These are phyloP conservation scores for Colletotrichum sp. DNA, from an alignment of 2,329 filamentous ascomycete genomes.

Conservation along the genomic window DNA sequence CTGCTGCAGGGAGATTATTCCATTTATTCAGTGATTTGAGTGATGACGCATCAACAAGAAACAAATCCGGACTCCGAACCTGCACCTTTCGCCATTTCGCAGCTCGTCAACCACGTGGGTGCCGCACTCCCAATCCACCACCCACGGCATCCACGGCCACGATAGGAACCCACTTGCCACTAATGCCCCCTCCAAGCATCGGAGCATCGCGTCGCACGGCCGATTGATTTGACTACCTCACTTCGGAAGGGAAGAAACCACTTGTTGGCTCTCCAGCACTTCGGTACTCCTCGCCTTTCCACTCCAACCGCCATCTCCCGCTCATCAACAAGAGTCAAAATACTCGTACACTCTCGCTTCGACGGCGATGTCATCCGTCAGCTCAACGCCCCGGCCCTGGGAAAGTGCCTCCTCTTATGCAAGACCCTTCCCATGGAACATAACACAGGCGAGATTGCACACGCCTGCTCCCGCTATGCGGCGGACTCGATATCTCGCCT, in stretches of 20 bases:
- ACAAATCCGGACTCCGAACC: not conserved
- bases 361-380: not conserved
- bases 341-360: not conserved
- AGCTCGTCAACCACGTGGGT: not conserved
- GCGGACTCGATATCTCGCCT: not conserved
- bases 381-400: not conserved
- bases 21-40: not conserved
- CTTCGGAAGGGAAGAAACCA: not conserved
- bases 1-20: not conserved
- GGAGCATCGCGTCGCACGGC: not conserved
- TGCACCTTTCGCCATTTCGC: not conserved
- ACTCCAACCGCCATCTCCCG: not conserved
- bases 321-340: not conserved
- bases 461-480: not conserved
- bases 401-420: not conserved
- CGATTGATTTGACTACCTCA: not conserved
- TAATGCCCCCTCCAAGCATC: not conserved
- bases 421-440: not conserved
- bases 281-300: not conserved
- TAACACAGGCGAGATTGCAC: not conserved
- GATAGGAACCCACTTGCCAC: not conserved
- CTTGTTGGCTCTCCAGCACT: not conserved
- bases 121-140: not conserved
- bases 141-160: not conserved
- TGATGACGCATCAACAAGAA: not conserved